Evolutionary conservation across 2,329 filamentous ascomycete species (phyloP).

Genomic region (Trichoderma endophyticum): DNA sequence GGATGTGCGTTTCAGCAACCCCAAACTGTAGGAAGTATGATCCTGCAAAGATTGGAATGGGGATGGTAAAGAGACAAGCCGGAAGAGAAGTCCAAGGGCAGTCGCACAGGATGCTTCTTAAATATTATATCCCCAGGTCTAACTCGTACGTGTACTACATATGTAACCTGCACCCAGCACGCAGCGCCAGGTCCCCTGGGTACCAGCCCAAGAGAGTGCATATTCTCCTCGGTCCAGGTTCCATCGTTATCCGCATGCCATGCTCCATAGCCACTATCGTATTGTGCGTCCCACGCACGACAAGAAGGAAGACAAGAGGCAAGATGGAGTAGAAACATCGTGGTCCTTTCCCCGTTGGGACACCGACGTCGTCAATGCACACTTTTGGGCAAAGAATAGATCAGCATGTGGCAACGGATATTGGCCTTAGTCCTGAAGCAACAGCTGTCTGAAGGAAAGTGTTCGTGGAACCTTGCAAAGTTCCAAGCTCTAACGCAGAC

Average conservation of each 20-base stretch:
- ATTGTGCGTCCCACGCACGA: neutral
- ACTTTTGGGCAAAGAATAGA: neutral
- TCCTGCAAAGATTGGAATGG: neutral
- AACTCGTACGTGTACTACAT: neutral
- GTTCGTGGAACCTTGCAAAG: neutral
- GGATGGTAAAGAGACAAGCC: neutral
- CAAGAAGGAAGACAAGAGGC: neutral
- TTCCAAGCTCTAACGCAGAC: neutral
- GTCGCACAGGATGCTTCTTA: neutral
- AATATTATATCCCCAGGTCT: neutral
- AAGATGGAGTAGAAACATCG: neutral
- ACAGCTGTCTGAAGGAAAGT: neutral
- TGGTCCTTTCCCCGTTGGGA: slow-evolving; percentile 5
- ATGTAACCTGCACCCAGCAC: neutral
- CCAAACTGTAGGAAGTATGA: neutral
- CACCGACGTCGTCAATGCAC: slow-evolving; percentile 1
- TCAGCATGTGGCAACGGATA: neutral
- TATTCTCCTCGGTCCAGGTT: neutral
- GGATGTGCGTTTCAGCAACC: neutral
- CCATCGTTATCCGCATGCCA: neutral
- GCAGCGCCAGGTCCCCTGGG: neutral
- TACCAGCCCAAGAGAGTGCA: neutral
- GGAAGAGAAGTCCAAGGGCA: neutral
- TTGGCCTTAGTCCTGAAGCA: neutral
- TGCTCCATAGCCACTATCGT: neutral